Conservation (phyloP, 1,139 yeast genomes). For the Zhuliangozyma blackwelliae region DNA sequence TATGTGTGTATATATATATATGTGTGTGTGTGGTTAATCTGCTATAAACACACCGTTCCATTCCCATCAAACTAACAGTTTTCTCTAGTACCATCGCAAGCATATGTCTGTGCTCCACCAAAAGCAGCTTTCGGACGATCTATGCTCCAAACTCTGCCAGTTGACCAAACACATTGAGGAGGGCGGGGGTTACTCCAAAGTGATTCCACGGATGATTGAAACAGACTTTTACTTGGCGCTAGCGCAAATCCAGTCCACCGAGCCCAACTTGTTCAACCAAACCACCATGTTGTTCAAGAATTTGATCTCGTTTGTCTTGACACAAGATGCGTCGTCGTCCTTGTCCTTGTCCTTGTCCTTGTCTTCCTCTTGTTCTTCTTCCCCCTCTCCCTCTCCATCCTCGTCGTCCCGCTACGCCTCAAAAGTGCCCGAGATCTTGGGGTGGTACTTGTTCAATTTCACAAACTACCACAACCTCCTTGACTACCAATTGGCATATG, state of each 20-base stretch:
- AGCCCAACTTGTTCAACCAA: conserved; percentile 9
- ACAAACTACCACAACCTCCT: conserved; percentile 6
- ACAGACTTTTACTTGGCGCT: conserved; percentile 7
- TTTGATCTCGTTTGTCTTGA: conserved; percentile 7
- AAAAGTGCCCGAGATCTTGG: conserved; percentile 6
- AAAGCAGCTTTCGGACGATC: conserved; percentile 5
- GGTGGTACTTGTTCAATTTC: conserved; percentile 8
- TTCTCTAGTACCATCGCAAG: neutral
- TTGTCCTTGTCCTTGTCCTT: conserved; percentile 1
- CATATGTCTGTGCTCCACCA: conserved; percentile 1
- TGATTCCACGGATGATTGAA: conserved; percentile 6
- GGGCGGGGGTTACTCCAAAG: conserved; percentile 1
- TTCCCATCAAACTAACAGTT: too few species aligned
- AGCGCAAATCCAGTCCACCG: conserved; percentile 7
- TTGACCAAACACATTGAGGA: conserved; percentile 1
- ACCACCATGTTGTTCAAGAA: conserved; percentile 12
- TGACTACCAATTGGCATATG: conserved; percentile 7
- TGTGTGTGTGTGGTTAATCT: too few species aligned
- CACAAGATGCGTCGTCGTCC: conserved; percentile 3
- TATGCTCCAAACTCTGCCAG: conserved; percentile 3
- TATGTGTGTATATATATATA: conserved; percentile 1
- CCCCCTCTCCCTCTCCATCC: too few species aligned
- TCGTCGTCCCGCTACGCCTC: too few species aligned
- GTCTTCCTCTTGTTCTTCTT: too few species aligned
- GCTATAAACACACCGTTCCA: too few species aligned